These are phyloP conservation scores for Oxytropis ochrocephala DNA, from an alignment of 306 rosid species.

Conservation along the genomic window DNA sequence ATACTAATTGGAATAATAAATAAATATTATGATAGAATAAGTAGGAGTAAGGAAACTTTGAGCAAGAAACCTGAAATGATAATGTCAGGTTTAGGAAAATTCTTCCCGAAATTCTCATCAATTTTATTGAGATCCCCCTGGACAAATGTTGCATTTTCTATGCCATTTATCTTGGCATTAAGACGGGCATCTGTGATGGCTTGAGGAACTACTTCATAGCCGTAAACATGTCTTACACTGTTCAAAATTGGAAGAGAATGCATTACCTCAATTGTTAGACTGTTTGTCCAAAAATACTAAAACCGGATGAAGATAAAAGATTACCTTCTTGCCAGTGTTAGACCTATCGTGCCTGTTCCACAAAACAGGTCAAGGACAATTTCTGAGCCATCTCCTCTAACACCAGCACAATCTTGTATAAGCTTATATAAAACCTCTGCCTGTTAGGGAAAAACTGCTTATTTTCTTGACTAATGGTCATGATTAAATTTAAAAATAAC, in stretches of 20 bases:
- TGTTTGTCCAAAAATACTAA: slow-evolving; percentile 1
- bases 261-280: not conserved
- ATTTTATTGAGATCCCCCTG: slow-evolving; percentile 94
- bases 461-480: slow-evolving; percentile 3
- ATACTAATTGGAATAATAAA: not conserved
- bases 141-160: slow-evolving; percentile 78
- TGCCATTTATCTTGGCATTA: slow-evolving; percentile 67
- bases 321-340: slow-evolving; percentile 86
- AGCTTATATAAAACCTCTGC: slow-evolving; percentile 89
- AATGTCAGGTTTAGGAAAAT: slow-evolving; percentile 83
- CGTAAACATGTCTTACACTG: slow-evolving; percentile 84
- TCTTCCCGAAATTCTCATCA: slow-evolving; percentile 74
- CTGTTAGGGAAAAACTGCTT: slow-evolving; percentile 36
- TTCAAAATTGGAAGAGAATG: slow-evolving; percentile 14
- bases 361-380: slow-evolving; percentile 93
- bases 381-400: slow-evolving; percentile 84
- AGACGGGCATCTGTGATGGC: slow-evolving; percentile 80
- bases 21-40: not conserved
- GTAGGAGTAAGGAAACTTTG: not conserved
- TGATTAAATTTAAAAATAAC: slow-evolving; percentile 23
- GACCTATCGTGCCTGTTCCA: slow-evolving; percentile 97
- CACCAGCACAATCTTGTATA: slow-evolving; percentile 74
- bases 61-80: slow-evolving; percentile 70
- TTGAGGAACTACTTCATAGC: slow-evolving; percentile 90
- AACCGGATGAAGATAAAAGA: slow-evolving; percentile 5